Percentiles rank a stretch among this genome's conserved stretches.
phyloP scores from a whole-genome alignment of 2,329 filamentous ascomycete species.

The Aspergillus ruber region DNA sequence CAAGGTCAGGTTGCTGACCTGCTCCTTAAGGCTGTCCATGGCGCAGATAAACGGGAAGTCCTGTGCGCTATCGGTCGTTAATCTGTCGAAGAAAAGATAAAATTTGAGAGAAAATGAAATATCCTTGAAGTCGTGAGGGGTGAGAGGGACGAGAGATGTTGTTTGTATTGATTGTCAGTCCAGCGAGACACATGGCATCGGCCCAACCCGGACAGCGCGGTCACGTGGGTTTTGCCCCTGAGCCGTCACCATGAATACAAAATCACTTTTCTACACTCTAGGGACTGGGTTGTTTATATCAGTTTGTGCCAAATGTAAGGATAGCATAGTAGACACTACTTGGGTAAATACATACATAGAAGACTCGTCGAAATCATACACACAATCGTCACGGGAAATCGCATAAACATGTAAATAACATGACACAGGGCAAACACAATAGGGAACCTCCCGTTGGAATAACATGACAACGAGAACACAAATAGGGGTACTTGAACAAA shows the following conservation, averaged over 20 bases:
- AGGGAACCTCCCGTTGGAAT: not conserved
- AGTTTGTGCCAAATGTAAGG: not conserved
- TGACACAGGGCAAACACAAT: not conserved
- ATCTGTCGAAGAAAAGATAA: not conserved
- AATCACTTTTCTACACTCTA: not conserved
- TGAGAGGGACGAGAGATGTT: conserved; percentile 2
- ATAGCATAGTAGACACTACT: conserved; percentile 10
- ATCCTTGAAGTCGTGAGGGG: conserved; percentile 5
- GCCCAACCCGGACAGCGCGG: not conserved
- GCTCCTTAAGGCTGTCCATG: conserved; percentile 83
- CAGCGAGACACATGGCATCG: not conserved
- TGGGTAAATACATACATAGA: conserved; percentile 17
- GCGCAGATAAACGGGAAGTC: conserved; percentile 16
- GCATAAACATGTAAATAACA: conserved; percentile 10
- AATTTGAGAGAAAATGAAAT: conserved; percentile 4
- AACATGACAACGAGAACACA: conserved; percentile 1
- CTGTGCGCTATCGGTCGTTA: not conserved
- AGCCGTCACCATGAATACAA: not conserved
- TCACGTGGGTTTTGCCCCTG: conserved; percentile 4
- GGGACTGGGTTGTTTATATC: too few species aligned
- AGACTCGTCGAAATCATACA: conserved; percentile 17
- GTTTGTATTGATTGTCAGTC: not conserved
- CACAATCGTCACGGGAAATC: conserved; percentile 6
- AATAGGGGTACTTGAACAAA: conserved; percentile 12
- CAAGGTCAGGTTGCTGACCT: conserved; percentile 84